Base-by-base conservation (phyloP, 2,329 filamentous ascomycete species). In the Parafenestella ontariensis region DNA sequence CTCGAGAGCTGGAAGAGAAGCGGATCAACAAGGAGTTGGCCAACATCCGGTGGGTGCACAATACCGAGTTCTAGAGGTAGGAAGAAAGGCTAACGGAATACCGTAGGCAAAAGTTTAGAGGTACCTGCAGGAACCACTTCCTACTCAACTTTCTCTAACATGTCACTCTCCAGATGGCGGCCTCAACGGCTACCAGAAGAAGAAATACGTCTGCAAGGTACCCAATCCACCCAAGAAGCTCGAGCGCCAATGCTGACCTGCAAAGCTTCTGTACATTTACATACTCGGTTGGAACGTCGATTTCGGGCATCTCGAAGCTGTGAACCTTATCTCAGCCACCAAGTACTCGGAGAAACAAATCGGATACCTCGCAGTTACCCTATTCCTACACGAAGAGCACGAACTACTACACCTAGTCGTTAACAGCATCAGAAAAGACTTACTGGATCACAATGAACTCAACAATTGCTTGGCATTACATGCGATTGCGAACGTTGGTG, bases 291-390 rank as follows among this genome's bases (percentile, higher is more conserved):
- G 95, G 90, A 94, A 99, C 76, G 94, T 99, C 78, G 96, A 98
- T 77, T 99, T 99, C 77, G 95, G 95, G 51, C 95, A 99, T 75
- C 87, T 99, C 65, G 95, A 99, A 80, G 96, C 96, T 29, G 94
- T 99, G 73, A 98, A 98, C 73, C 86, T 99, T 70, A 96, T 99
- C 66, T 97, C 94, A 24, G 92, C 94, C 51, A 92, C 85, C 72
- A 99, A 98, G 75, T 99, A 98, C 79, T 98, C 94, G 20, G 95
- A 99, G 77, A 99, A 99, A 81, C 95, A 99, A 82, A 99, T 99
- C 73, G 95, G 95, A 51, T 99, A 99, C 75, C 85, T 99, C 67
- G 95, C 95, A 48, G 96, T 99, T 77, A 99, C 95, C 1, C 83
- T 99, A 50, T 98, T 99, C 78, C 82, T 99, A 36, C 95, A 99